These are phyloP conservation scores for Globisporangium viniferum DNA, from an alignment of 352 stramenopile species.

Conservation along the genomic window DNA sequence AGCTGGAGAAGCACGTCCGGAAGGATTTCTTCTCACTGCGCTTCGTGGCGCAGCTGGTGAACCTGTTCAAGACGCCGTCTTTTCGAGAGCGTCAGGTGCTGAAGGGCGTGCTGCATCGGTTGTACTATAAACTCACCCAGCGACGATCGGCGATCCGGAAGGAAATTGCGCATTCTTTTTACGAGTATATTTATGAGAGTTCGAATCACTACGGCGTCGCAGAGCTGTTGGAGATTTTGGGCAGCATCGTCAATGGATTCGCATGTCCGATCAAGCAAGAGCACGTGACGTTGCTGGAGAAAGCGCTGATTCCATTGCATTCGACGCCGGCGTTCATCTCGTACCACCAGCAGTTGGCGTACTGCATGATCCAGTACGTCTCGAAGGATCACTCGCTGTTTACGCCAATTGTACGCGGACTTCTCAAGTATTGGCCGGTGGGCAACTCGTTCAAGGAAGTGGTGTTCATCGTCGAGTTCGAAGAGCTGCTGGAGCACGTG, in stretches of 20 bases:
- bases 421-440: slow-evolving; percentile 85
- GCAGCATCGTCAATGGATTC: slow-evolving; percentile 89
- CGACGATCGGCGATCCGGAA: slow-evolving; percentile 83
- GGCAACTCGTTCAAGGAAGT: slow-evolving; percentile 88
- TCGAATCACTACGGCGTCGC: slow-evolving; percentile 86
- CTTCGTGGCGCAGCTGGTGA: slow-evolving; percentile 79
- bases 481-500: slow-evolving; percentile 88
- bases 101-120: slow-evolving; percentile 80
- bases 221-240: slow-evolving; percentile 84
- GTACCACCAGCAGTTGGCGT: slow-evolving; percentile 87
- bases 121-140: slow-evolving; percentile 91
- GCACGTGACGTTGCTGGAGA: slow-evolving; percentile 82
- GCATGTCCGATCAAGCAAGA: slow-evolving; percentile 88
- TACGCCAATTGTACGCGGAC: slow-evolving; percentile 69
- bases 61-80: slow-evolving; percentile 85
- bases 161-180: slow-evolving; percentile 86
- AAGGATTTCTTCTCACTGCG: slow-evolving; percentile 84
- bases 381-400: slow-evolving; percentile 87
- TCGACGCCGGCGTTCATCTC: slow-evolving; percentile 82
- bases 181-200: slow-evolving; percentile 92
- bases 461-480: slow-evolving; percentile 87
- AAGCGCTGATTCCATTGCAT: slow-evolving; percentile 83
- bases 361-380: slow-evolving; percentile 90
- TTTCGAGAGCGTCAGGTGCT: slow-evolving; percentile 85
- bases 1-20: slow-evolving; percentile 83